Evolutionary conservation across 1,139 yeast genomes (phyloP), one percentile per base, ranked within the genome.

Genomic region (Suhomyces bribrorum): DNA sequence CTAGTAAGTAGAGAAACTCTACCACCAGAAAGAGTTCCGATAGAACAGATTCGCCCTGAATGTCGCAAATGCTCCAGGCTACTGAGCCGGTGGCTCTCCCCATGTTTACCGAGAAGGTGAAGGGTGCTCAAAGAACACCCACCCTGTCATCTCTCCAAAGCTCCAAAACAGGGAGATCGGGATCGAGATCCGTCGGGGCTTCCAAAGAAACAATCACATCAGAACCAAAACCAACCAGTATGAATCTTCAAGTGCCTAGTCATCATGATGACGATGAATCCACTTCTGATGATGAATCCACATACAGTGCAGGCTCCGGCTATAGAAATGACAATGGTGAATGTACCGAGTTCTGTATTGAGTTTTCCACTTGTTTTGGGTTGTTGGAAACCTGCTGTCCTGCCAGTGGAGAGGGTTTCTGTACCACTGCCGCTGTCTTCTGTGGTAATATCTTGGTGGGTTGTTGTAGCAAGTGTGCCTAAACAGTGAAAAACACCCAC

Each of bases 271-370:
- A 29, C 17, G 26, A 29, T 25, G 30, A 44, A 17, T 46, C 52
- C 13, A 41, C 45, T 22, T 36, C 52, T 25, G 57, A 64, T 43
- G 64, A 59, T 37, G 51, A 42, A n/a, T 62, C 55, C 5, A n/a
- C n/a, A n/a, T n/a, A n/a, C n/a, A n/a, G n/a, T n/a, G 6, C 11
- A n/a, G 23, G 23, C 11, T 63, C 70, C 31, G 73, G 74, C 4
- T 67, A 64, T 43, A 61, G 61, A 5, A 49, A 64, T 37, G 64
- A 66, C 11, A 34, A 51, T 23, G 68, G 69, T 46, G 76, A 72
- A 44, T 72, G 77, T 47, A 54, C 72, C 5, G 76, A 70, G 45
- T 71, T 71, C 44, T 69, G 74, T 45, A 49, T 66, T 34, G 76
- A 70, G 41, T 57, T 54, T 34, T 55, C 57, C 40, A 45, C 63